phyloP scores from a whole-genome alignment of 2,329 filamentous ascomycete genomes.

The Exophiala phaeomuriformis region DNA sequence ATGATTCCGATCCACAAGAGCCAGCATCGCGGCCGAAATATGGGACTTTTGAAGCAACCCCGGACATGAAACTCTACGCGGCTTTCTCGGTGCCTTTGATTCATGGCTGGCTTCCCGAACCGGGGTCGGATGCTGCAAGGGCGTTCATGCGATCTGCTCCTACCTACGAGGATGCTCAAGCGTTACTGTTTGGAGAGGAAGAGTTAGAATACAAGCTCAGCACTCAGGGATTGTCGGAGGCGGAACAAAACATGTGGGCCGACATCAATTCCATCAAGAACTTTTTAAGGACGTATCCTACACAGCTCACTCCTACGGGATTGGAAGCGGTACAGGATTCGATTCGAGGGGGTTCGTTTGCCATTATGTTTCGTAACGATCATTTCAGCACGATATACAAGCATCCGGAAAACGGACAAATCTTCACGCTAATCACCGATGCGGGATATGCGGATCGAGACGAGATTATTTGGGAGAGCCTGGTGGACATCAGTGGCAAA shows the following conservation, averaged over 20 bases:
- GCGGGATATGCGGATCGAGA: constrained; percentile 80
- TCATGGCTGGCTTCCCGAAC: constrained; percentile 77
- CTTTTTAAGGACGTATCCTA: constrained; percentile 70
- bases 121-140: constrained; percentile 58
- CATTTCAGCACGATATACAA: constrained; percentile 94
- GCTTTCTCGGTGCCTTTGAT: constrained; percentile 83
- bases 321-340: constrained; percentile 65
- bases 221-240: constrained; percentile 54
- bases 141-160: constrained; percentile 64
- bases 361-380: constrained; percentile 92
- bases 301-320: constrained; percentile 78
- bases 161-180: constrained; percentile 88
- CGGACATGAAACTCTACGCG: constrained; percentile 83
- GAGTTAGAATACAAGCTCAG: constrained; percentile 75
- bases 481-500: constrained; percentile 80
- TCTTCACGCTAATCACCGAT: constrained; percentile 85
- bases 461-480: constrained; percentile 91
- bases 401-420: constrained; percentile 66
- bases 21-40: constrained; percentile 30
- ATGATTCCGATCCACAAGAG: constrained; percentile 22
- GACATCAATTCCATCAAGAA: constrained; percentile 78
- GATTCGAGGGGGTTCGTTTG: constrained; percentile 68
- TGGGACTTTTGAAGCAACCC: constrained; percentile 81
- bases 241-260: constrained; percentile 72
- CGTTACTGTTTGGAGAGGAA: constrained; percentile 79